These are phyloP conservation scores for Auriscalpium vulgare DNA, from an alignment of 768 basidiomycete species.

Conservation along the genomic window DNA sequence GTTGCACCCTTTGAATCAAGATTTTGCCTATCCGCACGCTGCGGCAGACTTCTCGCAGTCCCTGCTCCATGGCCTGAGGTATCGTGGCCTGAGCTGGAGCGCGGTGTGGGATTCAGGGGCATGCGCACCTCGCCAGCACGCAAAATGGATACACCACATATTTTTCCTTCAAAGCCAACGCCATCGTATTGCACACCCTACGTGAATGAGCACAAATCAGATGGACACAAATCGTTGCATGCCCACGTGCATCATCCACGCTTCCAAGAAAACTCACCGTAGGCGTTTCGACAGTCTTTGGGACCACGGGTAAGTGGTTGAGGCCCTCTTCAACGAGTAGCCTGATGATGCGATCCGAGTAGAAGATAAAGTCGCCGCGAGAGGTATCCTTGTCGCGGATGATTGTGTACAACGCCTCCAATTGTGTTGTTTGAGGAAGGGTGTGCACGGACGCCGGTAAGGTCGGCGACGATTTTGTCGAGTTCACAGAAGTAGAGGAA, in stretches of 20 bases:
- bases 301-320: constrained; percentile 78
- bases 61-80: constrained; percentile 90
- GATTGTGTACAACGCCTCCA: constrained; percentile 93
- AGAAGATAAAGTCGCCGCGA: constrained; percentile 94
- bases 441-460: constrained; percentile 83
- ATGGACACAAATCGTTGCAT: background rate
- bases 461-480: constrained; percentile 2
- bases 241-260: background rate
- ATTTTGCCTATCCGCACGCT: constrained; percentile 96
- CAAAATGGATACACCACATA: constrained; percentile 93
- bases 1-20: constrained; percentile 80
- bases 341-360: constrained; percentile 86
- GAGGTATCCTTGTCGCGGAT: constrained; percentile 84
- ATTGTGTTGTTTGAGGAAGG: constrained; percentile 82
- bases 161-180: constrained; percentile 92
- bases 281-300: constrained; percentile 72
- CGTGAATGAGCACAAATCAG: background rate
- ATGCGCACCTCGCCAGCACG: constrained; percentile 78
- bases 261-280: constrained; percentile 38
- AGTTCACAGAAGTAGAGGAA: background rate
- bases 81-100: background rate
- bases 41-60: constrained; percentile 90
- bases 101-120: background rate
- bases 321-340: constrained; percentile 78
- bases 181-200: constrained; percentile 81